These are phyloP conservation scores for Trypethelium eluteriae DNA, from an alignment of 495 filamentous ascomycete genomes.

Conservation along the genomic window DNA sequence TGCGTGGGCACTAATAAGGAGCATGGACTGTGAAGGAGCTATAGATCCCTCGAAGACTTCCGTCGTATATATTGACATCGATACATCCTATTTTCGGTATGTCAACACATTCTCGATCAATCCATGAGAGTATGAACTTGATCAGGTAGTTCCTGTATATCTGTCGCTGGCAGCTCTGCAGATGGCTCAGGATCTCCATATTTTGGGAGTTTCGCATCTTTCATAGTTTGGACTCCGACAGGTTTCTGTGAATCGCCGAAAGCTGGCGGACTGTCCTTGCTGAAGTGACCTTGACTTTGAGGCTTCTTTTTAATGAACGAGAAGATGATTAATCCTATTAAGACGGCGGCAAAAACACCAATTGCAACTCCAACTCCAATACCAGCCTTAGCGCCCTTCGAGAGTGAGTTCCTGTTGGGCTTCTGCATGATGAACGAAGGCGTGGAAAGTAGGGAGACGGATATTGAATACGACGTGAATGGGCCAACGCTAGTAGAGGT, in stretches of 20 bases:
- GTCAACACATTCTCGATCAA: too few relatives aligned
- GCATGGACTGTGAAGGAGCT: too few relatives aligned
- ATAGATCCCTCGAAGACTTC: too few relatives aligned
- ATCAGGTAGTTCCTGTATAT: background rate
- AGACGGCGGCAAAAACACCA: background rate
- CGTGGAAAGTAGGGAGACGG: background rate
- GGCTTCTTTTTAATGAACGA: background rate
- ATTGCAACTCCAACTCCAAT: background rate
- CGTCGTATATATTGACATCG: too few relatives aligned
- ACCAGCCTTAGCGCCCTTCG: background rate
- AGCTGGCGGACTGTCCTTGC: background rate
- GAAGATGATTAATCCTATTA: background rate
- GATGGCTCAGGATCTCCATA: background rate
- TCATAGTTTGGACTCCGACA: background rate
- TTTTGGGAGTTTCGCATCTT: background rate
- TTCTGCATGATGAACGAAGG: background rate
- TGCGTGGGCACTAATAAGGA: too few relatives aligned
- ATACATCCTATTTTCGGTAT: too few relatives aligned
- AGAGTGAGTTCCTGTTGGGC: background rate
- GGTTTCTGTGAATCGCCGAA: background rate
- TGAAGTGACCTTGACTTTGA: background rate
- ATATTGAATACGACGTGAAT: background rate
- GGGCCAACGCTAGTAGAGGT: background rate
- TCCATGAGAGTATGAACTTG: too few relatives aligned
- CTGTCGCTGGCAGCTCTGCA: background rate